phyloP scores from a whole-genome alignment of 352 stramenopile species.

The Thraustochytrium striatum region DNA sequence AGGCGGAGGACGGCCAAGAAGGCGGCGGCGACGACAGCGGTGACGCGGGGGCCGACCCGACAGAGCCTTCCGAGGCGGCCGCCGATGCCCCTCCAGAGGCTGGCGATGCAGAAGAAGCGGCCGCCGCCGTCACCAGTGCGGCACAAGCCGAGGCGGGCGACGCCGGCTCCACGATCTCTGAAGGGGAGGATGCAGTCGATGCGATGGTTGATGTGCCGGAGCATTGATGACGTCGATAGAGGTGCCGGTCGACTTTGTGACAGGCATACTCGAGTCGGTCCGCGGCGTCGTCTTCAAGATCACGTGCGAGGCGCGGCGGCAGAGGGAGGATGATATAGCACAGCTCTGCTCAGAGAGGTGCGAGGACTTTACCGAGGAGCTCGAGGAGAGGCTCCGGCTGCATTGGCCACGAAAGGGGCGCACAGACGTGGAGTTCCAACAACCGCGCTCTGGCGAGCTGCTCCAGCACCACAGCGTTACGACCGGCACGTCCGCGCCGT shows the following conservation, averaged over 20 bases:
- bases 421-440: slow-evolving; percentile 70
- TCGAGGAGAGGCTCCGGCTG: slow-evolving; percentile 75
- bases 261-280: not conserved
- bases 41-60: not conserved
- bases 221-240: not conserved
- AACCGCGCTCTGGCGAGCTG: slow-evolving; percentile 75
- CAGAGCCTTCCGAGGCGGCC: not conserved
- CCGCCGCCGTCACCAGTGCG: slow-evolving; percentile 51
- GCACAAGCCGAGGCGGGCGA: slow-evolving; percentile 43
- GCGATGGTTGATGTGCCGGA: too few species aligned
- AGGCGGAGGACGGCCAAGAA: slow-evolving; percentile 38
- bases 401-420: slow-evolving; percentile 77
- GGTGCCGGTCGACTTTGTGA: not conserved
- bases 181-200: too few species aligned
- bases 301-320: slow-evolving; percentile 45
- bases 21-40: slow-evolving; percentile 9
- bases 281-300: slow-evolving; percentile 18
- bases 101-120: not conserved
- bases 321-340: slow-evolving; percentile 44
- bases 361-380: slow-evolving; percentile 55
- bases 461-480: slow-evolving; percentile 68
- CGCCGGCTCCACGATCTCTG: not conserved
- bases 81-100: not conserved
- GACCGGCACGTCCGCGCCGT: slow-evolving; percentile 67
- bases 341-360: slow-evolving; percentile 53